A percentile compares a stretch with the other conserved stretches of the same genome.
These are phyloP conservation scores for Erythrophleum fordii DNA, from an alignment of 306 rosid genomes.

Conservation along the genomic window DNA sequence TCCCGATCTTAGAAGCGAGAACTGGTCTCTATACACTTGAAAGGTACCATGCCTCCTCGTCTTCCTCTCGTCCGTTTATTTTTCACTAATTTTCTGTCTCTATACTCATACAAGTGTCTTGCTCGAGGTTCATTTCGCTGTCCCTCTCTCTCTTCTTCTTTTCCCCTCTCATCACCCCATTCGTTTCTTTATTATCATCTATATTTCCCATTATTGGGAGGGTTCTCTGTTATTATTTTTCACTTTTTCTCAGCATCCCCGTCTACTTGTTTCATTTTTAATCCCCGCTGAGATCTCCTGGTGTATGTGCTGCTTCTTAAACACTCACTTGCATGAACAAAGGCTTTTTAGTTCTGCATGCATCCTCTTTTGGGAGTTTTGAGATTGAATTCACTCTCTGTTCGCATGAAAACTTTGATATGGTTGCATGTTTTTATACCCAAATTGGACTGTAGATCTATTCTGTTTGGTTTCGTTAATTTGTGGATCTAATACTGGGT, in stretches of 20 bases:
- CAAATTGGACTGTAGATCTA: conserved; percentile 43
- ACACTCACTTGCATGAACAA: background rate
- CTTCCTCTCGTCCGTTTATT: conserved; percentile 3
- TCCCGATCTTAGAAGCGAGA: conserved; percentile 33
- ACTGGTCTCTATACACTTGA: conserved; percentile 40
- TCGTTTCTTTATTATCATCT: background rate
- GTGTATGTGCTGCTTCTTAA: conserved; percentile 5
- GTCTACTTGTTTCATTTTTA: background rate
- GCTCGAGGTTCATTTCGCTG: background rate
- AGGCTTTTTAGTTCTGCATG: background rate
- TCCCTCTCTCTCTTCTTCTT: background rate
- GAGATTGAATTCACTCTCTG: background rate
- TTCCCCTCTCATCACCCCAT: background rate
- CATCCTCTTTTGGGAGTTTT: background rate
- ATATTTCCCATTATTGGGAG: background rate
- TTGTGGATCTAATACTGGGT: conserved; percentile 41
- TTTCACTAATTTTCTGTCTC: background rate
- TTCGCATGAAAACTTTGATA: background rate
- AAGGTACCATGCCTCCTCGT: conserved; percentile 42
- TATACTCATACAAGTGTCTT: background rate
- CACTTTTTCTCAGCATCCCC: too few species aligned
- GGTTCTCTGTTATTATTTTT: background rate
- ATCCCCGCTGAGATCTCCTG: background rate
- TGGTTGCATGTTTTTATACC: background rate
- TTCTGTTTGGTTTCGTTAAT: background rate